Evolutionary conservation across 306 rosid species (phyloP).

Genomic region (Potentilla sterilis): DNA sequence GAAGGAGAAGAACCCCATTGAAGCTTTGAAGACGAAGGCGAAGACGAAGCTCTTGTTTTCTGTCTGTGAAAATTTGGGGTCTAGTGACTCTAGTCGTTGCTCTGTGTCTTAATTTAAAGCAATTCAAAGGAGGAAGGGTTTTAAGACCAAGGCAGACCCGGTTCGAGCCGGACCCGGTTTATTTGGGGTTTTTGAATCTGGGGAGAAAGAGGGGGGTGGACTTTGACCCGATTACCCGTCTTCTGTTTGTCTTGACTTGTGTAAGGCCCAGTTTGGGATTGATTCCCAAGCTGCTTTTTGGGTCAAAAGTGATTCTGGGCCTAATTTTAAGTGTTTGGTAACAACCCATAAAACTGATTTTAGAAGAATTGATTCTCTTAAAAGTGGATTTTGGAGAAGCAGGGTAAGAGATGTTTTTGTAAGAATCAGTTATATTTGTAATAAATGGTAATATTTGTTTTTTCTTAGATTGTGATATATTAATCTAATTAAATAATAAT

Average conservation of each 20-base stretch:
- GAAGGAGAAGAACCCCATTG: slow-evolving; percentile 79
- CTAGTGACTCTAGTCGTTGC: background rate
- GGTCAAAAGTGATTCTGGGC: no score
- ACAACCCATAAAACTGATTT: no score
- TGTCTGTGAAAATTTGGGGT: background rate
- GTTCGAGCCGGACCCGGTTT: background rate
- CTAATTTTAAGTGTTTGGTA: no score
- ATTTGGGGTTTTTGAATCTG: background rate
- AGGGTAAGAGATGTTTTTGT: no score
- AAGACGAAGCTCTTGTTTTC: background rate
- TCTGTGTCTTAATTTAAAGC: slow-evolving; percentile 10
- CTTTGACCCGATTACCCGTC: slow-evolving; percentile 9
- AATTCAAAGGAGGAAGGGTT: background rate
- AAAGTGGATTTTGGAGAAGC: no score
- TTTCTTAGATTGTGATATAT: no score
- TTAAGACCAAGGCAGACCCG: background rate
- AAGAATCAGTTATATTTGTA: no score
- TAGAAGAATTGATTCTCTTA: no score
- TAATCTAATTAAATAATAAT: no score
- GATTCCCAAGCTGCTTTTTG: no score
- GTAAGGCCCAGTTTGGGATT: no score
- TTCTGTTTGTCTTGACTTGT: background rate
- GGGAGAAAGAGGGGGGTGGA: background rate
- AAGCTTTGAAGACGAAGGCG: background rate
- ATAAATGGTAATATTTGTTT: no score